These are phyloP conservation scores for Penicillium sclerotigenum DNA, from an alignment of 2,329 filamentous ascomycete genomes.

Conservation along the genomic window DNA sequence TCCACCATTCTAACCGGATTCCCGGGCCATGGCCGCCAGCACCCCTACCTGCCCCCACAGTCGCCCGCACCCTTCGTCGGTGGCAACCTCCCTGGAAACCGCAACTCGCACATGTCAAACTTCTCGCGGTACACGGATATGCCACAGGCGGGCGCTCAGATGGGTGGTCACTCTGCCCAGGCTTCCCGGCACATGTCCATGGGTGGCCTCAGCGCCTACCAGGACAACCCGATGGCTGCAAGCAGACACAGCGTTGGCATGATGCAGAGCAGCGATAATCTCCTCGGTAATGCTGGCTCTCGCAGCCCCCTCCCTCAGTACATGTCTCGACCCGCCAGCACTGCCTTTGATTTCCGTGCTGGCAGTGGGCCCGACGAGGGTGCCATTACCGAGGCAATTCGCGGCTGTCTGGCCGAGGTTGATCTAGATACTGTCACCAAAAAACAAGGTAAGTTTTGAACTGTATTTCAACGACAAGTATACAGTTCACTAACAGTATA, in stretches of 20 bases:
- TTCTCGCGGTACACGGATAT: conserved; percentile 63
- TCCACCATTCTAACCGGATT: conserved; percentile 86
- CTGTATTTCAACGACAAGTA: neutral
- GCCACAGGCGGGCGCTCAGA: conserved; percentile 38
- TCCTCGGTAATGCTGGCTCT: conserved; percentile 36
- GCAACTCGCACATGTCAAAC: conserved; percentile 69
- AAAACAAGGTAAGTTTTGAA: conserved; percentile 66
- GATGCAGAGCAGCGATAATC: conserved; percentile 47
- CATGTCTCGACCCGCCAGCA: conserved; percentile 52
- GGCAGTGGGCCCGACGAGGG: conserved; percentile 68
- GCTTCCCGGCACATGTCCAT: conserved; percentile 58
- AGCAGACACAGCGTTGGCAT: conserved; percentile 46
- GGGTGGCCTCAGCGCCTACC: conserved; percentile 51
- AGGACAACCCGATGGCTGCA: conserved; percentile 32
- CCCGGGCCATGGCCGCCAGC: conserved; percentile 58
- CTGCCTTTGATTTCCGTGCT: conserved; percentile 57
- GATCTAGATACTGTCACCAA: conserved; percentile 97
- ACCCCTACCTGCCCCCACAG: conserved; percentile 75
- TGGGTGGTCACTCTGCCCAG: conserved; percentile 26
- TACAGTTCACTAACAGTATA: conserved; percentile 4
- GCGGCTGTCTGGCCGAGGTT: conserved; percentile 76
- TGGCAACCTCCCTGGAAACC: conserved; percentile 50
- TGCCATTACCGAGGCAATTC: conserved; percentile 79
- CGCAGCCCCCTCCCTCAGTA: conserved; percentile 51
- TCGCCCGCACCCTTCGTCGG: conserved; percentile 69